A percentile compares a stretch with the other conserved stretches of the same genome.
Evolutionary conservation across 176 grass and related monocot genomes (phyloP).

Genomic region (Musa acuminata): DNA sequence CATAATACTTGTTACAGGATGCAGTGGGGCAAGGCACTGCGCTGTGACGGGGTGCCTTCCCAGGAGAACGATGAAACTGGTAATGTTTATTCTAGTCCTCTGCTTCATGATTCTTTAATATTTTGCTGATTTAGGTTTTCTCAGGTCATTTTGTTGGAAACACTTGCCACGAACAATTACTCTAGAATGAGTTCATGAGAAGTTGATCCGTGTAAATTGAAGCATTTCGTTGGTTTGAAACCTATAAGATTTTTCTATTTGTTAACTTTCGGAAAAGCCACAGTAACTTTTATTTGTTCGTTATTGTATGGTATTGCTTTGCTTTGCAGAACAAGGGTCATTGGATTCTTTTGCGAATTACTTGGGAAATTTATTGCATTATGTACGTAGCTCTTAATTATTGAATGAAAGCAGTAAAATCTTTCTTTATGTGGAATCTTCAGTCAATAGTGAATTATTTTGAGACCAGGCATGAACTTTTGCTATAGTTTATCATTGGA

Average conservation of each 20-base stretch:
- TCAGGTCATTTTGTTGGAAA: background rate
- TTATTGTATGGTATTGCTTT: too few relatives aligned
- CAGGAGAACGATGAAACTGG: conserved; percentile 44
- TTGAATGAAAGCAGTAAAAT: too few relatives aligned
- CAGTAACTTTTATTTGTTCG: too few relatives aligned
- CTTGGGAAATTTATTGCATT: too few relatives aligned
- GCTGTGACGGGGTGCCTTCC: conserved; percentile 49
- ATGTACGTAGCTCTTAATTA: too few relatives aligned
- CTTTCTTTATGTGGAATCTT: too few relatives aligned
- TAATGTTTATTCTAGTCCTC: conserved; percentile 6
- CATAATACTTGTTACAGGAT: conserved; percentile 87
- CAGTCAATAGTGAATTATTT: too few relatives aligned
- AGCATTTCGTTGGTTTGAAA: background rate
- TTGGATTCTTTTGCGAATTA: too few relatives aligned
- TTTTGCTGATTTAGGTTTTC: background rate
- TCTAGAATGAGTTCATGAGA: background rate
- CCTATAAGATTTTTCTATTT: too few relatives aligned
- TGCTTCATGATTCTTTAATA: background rate
- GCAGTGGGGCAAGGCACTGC: conserved; percentile 86
- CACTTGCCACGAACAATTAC: background rate
- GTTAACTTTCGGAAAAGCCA: too few relatives aligned
- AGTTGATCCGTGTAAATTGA: background rate
- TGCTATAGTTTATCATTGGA: background rate
- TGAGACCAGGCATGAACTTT: too few relatives aligned
- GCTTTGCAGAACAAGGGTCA: too few relatives aligned